Evolutionary conservation across 148 eudicot species (phyloP).

Genomic region (Selenicereus undatus): DNA sequence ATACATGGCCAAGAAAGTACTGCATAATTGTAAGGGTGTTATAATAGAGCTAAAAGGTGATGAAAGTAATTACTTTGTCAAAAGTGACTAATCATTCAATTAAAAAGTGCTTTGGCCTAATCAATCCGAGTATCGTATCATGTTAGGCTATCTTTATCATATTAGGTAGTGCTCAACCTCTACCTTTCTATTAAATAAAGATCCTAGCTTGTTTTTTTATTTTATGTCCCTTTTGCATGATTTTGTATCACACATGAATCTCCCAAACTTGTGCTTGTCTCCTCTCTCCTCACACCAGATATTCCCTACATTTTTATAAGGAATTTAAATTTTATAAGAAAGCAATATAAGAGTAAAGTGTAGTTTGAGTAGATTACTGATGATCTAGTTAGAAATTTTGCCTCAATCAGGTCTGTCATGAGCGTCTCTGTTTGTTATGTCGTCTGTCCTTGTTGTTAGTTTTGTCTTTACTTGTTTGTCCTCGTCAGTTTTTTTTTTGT

Average conservation of each 20-base stretch:
- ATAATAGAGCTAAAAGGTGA: background rate
- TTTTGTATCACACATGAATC: constrained; percentile 8
- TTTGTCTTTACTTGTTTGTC: too few relatives aligned
- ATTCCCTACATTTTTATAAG: background rate
- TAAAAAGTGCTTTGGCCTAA: background rate
- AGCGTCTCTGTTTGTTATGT: too few relatives aligned
- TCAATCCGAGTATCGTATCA: background rate
- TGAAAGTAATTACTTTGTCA: background rate
- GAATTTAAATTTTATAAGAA: too few relatives aligned
- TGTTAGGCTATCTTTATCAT: background rate
- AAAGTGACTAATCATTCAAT: background rate
- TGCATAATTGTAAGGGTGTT: too few relatives aligned
- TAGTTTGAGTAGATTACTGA: background rate
- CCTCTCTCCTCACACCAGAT: background rate
- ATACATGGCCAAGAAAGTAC: background rate
- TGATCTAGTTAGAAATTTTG: too few relatives aligned
- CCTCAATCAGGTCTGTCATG: too few relatives aligned
- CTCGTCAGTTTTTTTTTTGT: too few relatives aligned
- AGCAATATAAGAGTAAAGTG: background rate
- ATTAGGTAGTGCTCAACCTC: background rate
- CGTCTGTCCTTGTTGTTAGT: too few relatives aligned
- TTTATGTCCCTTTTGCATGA: too few relatives aligned
- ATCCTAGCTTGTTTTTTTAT: background rate
- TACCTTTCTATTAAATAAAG: background rate
- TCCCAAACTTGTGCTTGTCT: constrained; percentile 7